Evolutionary conservation across 2,329 filamentous ascomycete species (phyloP), one percentile per base, ranked within the genome.

Genomic region (Xylaria sp.): DNA sequence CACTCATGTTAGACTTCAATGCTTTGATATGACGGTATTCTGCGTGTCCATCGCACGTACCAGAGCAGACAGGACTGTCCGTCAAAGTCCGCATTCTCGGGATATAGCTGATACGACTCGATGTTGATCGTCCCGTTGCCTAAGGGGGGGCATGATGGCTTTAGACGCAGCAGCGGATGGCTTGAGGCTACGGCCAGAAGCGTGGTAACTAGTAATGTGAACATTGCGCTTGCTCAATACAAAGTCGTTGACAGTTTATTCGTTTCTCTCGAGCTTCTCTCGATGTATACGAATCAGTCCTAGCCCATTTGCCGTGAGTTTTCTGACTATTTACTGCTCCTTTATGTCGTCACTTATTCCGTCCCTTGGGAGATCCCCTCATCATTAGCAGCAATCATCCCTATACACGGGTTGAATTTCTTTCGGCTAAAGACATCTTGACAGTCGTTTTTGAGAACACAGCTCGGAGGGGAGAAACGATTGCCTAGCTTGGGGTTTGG

Each of bases 81-180:
- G 62, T 78, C 73, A 62, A 73, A 77, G 47, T 77, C 75, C 4
- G 71, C 73, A 40, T 77, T 77, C 53, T 77, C 75, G 11, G 76
- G 74, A 38, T 77, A 78, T 1, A 77, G 63, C 38, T 76, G 76
- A 57, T 71, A 76, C 7, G 68, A 66, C 14, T 60, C 62, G 25
- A 72, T 64, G 3, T 59, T 56, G 31, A 71, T 59, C 7, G 67
- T 65, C 21, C 68, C 67, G 4, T 61, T 69, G 25, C 62, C 19
- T 33, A 69, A 63, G 9, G 67, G 61, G 4, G 60, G 64, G 46
- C 69, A 70, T 63, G 46, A 3, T 23, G 56, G 21, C 19, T 38
- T 49, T 7, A 9, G 56, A 25, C 5, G n/a, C n/a, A 15, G 31
- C 2, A 51, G 28, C 17, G 58, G 46, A 38, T 49, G 61, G 11